Evolutionary conservation across 108 stramenopile genomes (phyloP), one percentile per base, ranked within the genome.

Genomic region (Epithemia pelagica): DNA sequence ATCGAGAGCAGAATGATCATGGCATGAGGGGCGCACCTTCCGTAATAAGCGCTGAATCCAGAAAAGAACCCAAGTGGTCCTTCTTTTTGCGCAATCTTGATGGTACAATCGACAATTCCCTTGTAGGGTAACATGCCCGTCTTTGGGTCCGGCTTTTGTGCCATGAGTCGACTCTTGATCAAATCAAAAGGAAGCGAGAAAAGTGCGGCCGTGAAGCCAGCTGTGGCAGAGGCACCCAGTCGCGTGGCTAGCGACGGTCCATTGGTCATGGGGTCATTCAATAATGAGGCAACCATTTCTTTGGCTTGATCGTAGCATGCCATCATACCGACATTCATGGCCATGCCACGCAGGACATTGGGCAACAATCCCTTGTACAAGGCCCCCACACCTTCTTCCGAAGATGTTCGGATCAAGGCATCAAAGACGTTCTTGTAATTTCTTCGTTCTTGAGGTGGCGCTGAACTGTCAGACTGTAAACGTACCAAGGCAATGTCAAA

Each of bases 261-360:
- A 62, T 87, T 76, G 53, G 74, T 79, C 87, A 92, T 95, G 1
- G 87, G 82, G 76, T 96, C 95, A 32, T 74, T 72, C 54, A 89
- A 57, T 28, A 88, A 27, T 24, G 69, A 71, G 37, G 81, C 91
- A n/a, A 89, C 82, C 24, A 79, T 60, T 71, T 95, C 94, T 82
- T 96, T 96, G 30, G 96, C 96, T 87, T 99, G 96, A 81, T 99
- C 98, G 75, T 97, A 97, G 82, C 94, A 97, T 20, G 98, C 96
- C 79, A 99, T 75, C 98, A 97, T 97, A 53, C 98, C 98, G 27
- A 98, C 96, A 74, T 99, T 99, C 96, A 99, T 97, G 62, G 92
- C 70, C 98, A 99, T 98, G 53, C 97, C 98, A 62, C 98, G 82
- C 62, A 98, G 74, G 28, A 99, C 81, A 70, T 97, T 99, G 30